Evolutionary conservation across 139 green algal genomes (phyloP), one percentile per base, ranked within the genome.

Genomic region (Chlorella sp.): DNA sequence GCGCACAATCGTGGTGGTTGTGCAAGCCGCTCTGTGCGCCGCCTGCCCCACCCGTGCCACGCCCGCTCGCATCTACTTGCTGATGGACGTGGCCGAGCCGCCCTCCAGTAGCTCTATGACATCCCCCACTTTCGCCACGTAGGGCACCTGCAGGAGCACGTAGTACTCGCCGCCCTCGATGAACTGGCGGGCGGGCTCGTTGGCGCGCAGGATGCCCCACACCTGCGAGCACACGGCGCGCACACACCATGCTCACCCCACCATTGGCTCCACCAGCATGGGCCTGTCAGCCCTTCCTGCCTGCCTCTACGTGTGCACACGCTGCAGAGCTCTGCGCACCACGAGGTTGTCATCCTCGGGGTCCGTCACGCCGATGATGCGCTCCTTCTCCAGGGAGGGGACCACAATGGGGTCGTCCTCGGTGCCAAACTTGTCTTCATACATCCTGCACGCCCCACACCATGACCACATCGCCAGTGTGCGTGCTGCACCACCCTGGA

Each of bases 311-410:
- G n/a, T n/a, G n/a, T n/a, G n/a, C n/a, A n/a, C n/a, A n/a, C n/a
- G n/a, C n/a, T n/a, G n/a, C n/a, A n/a, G n/a, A n/a, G n/a, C n/a
- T n/a, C n/a, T n/a, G n/a, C 55, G 33, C 51, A 67, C 77, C 22
- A 91, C 85, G 2, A 89, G 67, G 31, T 81, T 89, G 42, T 92
- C 87, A 35, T 92, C 87, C 59, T 92, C 85, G 26, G 87, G 87
- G 49, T 92, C 87, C 1, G 85, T 88, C 26, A 90, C 85, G 32
- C 87, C 87, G 32, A 92, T 88, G 60, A 92, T 92, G 31, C 87
- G 74, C 78, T 92, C 87, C 1, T 63, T 30, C 49, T 88, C 80
- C 67, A 87, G 72, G 10, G 80, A 83, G 23, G 85, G 83, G 1
- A 92, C 87, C 6, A 84, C 67, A 29, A 90, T 85, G 4, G 87